Base-by-base conservation (phyloP, 1,139 yeast species). In the Meyerozyma sp. region DNA sequence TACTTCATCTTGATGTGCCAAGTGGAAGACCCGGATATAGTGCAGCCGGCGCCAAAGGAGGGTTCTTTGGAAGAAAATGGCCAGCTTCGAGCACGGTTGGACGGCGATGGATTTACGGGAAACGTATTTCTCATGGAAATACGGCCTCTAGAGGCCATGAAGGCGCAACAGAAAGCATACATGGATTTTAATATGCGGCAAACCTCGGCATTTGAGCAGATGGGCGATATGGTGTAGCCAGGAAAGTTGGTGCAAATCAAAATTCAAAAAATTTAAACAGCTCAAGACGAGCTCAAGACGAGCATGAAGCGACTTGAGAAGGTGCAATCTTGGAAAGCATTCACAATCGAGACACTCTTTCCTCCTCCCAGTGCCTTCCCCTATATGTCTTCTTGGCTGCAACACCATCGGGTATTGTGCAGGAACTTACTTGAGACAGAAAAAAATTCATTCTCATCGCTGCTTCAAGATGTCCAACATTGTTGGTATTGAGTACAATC, bases 401-500 rank as follows among this genome's bases (percentile, higher is more conserved):
- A 27, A 27, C 11, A 2, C 29, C 29, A 10, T 10, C 13, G 29
- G 29, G 11, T 27, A 11, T 27, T 27, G 29, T 27, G 29, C 29
- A 27, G 29, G 29, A 27, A 10, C 7, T 4, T 4, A 27, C 5
- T 27, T 27, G 11, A 8, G 29, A 11, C 42, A 23, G 18, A 42
- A 41, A 42, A 45, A 44, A 45, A 44, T 37, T 46, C 41, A 28
- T 43, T 27, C 42, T 42, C 41, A 42, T 29, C 40, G 40, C 44
- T 9, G 37, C 30, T 29, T 39, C 40, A 49, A 18, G 45, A 69
- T 68, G 72, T 56, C 66, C 38, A 84, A 88, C 57, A 80, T 88
- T 50, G 95, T 90, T 36, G 93, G 91, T 40, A 84, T 91, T 48
- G 96, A 91, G 62, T 85, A 85, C 62, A 94, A 90, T 63, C 79